Conservation (phyloP, 805 yeast genomes). For the Lipomyces mesembrius region DNA sequence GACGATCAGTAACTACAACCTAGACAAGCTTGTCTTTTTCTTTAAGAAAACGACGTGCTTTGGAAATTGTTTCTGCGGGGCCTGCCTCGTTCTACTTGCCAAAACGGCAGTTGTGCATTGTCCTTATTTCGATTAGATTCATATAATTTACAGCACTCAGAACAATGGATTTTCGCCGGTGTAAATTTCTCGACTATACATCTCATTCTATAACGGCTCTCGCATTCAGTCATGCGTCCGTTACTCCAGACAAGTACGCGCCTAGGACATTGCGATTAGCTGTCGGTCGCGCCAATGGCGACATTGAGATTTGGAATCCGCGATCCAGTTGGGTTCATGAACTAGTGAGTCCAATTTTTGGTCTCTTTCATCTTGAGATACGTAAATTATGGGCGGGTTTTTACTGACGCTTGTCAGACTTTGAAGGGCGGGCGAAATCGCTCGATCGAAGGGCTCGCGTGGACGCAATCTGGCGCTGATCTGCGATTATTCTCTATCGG, state of each 20-base stretch:
- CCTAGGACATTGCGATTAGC: conserved; percentile 74
- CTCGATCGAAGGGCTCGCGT: conserved; percentile 85
- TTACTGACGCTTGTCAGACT: conserved; percentile 39
- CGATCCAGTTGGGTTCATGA: conserved; percentile 79
- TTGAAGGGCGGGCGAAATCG: conserved; percentile 81
- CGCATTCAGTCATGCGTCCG: conserved; percentile 58
- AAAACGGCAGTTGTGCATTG: background rate
- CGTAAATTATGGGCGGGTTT: conserved; percentile 39
- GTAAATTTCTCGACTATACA: conserved; percentile 86
- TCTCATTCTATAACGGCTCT: conserved; percentile 84
- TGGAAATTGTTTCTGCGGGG: too few species aligned
- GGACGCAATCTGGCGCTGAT: conserved; percentile 63
- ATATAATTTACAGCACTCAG: background rate
- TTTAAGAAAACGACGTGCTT: too few species aligned
- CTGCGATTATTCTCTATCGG: conserved; percentile 85
- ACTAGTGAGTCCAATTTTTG: conserved; percentile 22
- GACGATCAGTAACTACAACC: too few species aligned
- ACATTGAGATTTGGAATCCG: conserved; percentile 95
- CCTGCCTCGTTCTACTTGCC: too few species aligned
- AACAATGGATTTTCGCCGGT: conserved; percentile 79
- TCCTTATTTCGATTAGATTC: background rate
- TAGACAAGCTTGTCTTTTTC: too few species aligned
- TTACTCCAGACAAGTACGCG: conserved; percentile 52
- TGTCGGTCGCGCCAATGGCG: conserved; percentile 91
- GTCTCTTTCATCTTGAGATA: background rate